Conservation (phyloP, 2,329 filamentous ascomycete species). For the Phyllosticta citriasiana region DNA sequence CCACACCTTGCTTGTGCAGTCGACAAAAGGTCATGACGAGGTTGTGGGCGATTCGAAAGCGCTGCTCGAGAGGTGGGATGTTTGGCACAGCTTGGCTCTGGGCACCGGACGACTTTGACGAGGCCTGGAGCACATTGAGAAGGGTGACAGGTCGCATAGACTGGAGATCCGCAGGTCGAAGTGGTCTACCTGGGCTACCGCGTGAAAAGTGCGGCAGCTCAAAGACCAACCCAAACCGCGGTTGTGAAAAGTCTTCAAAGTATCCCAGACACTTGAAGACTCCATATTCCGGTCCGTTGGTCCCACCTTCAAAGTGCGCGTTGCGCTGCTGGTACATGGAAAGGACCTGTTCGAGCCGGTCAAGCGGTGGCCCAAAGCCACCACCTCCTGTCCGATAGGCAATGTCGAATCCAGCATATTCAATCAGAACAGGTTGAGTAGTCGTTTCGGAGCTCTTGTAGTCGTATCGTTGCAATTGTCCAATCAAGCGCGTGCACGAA, state of each 20-base stretch:
- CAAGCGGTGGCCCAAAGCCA: conserved; percentile 32
- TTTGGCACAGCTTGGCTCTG: conserved; percentile 28
- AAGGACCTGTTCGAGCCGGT: conserved; percentile 34
- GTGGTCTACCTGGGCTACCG: conserved; percentile 43
- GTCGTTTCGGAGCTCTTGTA: conserved; percentile 24
- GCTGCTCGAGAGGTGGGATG: conserved; percentile 60
- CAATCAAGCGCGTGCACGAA: conserved; percentile 35
- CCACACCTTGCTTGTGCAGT: conserved; percentile 58
- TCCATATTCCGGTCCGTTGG: conserved; percentile 25
- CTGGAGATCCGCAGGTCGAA: conserved; percentile 23
- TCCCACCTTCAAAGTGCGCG: conserved; percentile 15
- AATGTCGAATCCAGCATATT: conserved; percentile 50
- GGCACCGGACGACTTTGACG: conserved; percentile 34
- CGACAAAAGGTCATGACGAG: conserved; percentile 64
- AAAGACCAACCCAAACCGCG: conserved; percentile 63
- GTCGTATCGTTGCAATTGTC: conserved; percentile 25
- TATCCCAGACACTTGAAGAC: conserved; percentile 55
- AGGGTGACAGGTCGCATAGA: conserved; percentile 34
- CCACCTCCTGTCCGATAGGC: conserved; percentile 36
- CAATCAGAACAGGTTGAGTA: conserved; percentile 53
- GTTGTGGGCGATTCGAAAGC: conserved; percentile 65
- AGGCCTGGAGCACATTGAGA: conserved; percentile 37
- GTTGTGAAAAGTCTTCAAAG: conserved; percentile 63
- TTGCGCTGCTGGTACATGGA: conserved; percentile 17
- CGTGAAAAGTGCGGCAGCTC: conserved; percentile 51